Evolutionary conservation across 2,329 filamentous ascomycete genomes (phyloP), one percentile per base, ranked within the genome.

Genomic region (Metarhizium album): DNA sequence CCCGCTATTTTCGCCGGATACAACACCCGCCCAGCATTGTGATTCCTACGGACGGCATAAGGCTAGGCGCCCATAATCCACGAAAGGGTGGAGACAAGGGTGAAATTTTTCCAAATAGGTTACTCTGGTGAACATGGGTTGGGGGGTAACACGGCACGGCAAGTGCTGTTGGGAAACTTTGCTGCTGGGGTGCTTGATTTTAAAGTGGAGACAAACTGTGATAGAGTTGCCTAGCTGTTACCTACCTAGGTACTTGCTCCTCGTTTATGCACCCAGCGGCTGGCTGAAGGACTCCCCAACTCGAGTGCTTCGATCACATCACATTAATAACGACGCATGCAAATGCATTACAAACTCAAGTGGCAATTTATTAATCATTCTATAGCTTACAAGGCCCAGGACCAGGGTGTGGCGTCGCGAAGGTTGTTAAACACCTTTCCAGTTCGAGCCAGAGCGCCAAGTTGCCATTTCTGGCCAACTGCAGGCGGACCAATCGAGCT

Each of bases 381-480:
- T 37, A 22, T 13, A 38, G 42, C 40, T 33, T 52, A 54, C 8
- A 54, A 24, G 4, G 45, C 24, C 52, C 38, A 54, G 2, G 45
- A 52, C 52, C 40, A 54, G 2, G 40, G 50, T 9, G 50, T 54
- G 42, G 45, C 45, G 42, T 52, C 31, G 42, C 37, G 23, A n/a
- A 54, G 51, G 20, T 29, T 20, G 20, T 2, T 49, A 20, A 35
- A 45, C 14, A 47, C 37, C 4, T 29, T 54, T 14, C 52, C 38
- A 4, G 45, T 49, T 29, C 38, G 35, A 13, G 40, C 47, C 13
- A 54, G 37, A 11, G 33, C 38, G 14, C n/a, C 23, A n/a, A 47
- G 27, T 9, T 47, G 16, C 49, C 45, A 51, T 13, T 40, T 40
- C 13, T 27, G 35, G 11, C 27, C 48, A 11, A n/a, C 29, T 16